Conservation (phyloP, 805 yeast genomes). For the Starmerella bombicola region DNA sequence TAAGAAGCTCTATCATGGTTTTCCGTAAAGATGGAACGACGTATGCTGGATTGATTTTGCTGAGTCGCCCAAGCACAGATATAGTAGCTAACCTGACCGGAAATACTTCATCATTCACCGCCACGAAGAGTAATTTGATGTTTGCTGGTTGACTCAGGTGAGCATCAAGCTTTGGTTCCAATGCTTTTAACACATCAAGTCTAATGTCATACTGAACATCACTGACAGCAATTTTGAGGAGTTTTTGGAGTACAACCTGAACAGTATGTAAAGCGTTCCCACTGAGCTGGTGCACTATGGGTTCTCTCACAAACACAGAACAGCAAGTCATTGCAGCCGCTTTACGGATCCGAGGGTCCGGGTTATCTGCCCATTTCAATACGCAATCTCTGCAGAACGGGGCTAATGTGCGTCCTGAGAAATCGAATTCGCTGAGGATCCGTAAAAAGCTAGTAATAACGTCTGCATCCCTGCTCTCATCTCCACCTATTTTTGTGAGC, state of each 20-base stretch:
- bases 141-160: constrained; percentile 91
- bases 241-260: constrained; percentile 67
- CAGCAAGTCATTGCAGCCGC: constrained; percentile 79
- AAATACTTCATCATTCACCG: constrained; percentile 82
- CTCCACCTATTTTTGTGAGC: constrained; percentile 56
- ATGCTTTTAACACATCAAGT: constrained; percentile 57
- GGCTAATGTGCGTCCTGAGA: constrained; percentile 61
- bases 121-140: constrained; percentile 70
- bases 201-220: constrained; percentile 83
- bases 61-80: constrained; percentile 67
- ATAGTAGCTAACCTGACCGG: constrained; percentile 69
- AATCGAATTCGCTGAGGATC: constrained; percentile 63
- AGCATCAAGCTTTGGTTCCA: constrained; percentile 71
- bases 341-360: constrained; percentile 63
- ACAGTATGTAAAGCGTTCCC: constrained; percentile 71
- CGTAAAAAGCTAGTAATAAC: constrained; percentile 66
- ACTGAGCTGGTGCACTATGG: constrained; percentile 74
- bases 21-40: constrained; percentile 87
- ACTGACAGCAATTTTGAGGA: constrained; percentile 71
- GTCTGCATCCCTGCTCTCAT: constrained; percentile 37
- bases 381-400: constrained; percentile 82
- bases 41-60: constrained; percentile 84
- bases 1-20: constrained; percentile 68
- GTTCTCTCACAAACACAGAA: constrained; percentile 59
- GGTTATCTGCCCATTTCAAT: constrained; percentile 71